phyloP scores from a whole-genome alignment of 1,139 yeast species.

The Protomyces gravidus region DNA sequence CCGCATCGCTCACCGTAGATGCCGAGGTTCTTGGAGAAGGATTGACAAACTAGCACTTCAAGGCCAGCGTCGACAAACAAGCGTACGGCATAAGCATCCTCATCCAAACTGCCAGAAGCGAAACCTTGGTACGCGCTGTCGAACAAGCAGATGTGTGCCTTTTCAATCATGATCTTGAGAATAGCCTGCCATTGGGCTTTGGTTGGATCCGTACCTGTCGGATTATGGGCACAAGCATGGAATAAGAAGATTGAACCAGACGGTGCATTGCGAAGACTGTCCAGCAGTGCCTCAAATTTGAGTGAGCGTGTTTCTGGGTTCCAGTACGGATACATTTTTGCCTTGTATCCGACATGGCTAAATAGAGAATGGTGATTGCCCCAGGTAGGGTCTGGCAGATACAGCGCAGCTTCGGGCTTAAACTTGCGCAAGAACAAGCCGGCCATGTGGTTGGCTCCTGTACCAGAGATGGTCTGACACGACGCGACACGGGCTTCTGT shows the following conservation, averaged over 20 bases:
- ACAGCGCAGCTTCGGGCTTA: conserved; percentile 49
- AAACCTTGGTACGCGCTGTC: conserved; percentile 96
- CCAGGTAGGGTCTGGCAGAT: conserved; percentile 91
- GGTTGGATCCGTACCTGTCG: conserved; percentile 89
- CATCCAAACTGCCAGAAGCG: conserved; percentile 62
- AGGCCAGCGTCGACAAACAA: conserved; percentile 45
- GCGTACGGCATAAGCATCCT: conserved; percentile 52
- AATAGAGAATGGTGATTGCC: conserved; percentile 88
- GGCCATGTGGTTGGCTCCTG: conserved; percentile 90
- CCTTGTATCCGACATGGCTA: conserved; percentile 58
- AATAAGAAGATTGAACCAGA: conserved; percentile 63
- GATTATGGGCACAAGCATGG: conserved; percentile 96
- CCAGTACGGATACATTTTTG: conserved; percentile 72
- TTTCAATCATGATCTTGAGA: conserved; percentile 54
- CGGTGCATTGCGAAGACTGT: conserved; percentile 39
- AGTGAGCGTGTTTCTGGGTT: conserved; percentile 58
- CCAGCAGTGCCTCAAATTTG: conserved; percentile 49
- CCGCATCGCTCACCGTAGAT: conserved; percentile 95
- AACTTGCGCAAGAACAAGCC: conserved; percentile 57
- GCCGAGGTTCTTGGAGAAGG: conserved; percentile 97
- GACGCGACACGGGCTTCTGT: conserved; percentile 42
- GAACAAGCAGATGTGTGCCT: conserved; percentile 64
- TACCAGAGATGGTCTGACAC: conserved; percentile 86
- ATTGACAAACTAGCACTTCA: conserved; percentile 71
- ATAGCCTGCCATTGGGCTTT: conserved; percentile 74